Conservation (phyloP, 441 rosid species). For the Adansonia gregorii region DNA sequence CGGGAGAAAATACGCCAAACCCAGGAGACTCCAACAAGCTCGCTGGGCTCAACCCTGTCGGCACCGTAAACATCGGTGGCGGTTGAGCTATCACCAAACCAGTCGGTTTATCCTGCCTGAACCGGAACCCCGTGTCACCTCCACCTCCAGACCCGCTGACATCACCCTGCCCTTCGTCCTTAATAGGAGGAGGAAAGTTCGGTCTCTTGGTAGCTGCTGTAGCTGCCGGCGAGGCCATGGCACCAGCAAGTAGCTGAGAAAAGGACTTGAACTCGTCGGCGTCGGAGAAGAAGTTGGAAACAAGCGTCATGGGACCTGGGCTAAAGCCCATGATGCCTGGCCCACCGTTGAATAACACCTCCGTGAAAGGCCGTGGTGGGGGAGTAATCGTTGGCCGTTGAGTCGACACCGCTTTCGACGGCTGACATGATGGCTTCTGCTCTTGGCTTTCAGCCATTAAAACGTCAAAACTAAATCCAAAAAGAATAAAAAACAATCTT, state of each 20-base stretch:
- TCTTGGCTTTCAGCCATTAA: constrained; percentile 45
- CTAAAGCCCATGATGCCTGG: constrained; percentile 54
- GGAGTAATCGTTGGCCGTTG: constrained; percentile 65
- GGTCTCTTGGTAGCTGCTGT: constrained; percentile 24
- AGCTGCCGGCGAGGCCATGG: constrained; percentile 64
- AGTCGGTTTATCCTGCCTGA: constrained; percentile 54
- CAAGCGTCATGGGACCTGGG: constrained; percentile 94
- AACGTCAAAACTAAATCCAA: constrained; percentile 19
- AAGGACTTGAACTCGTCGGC: constrained; percentile 79
- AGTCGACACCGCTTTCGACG: constrained; percentile 27
- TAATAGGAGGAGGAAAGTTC: neutral
- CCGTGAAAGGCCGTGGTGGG: constrained; percentile 66
- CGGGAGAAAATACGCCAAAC: constrained; percentile 65
- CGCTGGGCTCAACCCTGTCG: constrained; percentile 63
- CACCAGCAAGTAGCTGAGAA: constrained; percentile 89
- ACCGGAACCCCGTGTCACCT: constrained; percentile 45
- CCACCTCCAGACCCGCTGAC: constrained; percentile 33
- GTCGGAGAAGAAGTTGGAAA: constrained; percentile 72
- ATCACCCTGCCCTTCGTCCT: constrained; percentile 22
- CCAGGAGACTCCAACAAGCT: constrained; percentile 70
- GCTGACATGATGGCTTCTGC: constrained; percentile 34
- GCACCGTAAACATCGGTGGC: constrained; percentile 54
- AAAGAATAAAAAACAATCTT: neutral
- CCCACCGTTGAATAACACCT: constrained; percentile 48
- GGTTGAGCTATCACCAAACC: constrained; percentile 57